Base-by-base conservation (phyloP, 2,329 filamentous ascomycete genomes). In the Cyclaneusma minus region DNA sequence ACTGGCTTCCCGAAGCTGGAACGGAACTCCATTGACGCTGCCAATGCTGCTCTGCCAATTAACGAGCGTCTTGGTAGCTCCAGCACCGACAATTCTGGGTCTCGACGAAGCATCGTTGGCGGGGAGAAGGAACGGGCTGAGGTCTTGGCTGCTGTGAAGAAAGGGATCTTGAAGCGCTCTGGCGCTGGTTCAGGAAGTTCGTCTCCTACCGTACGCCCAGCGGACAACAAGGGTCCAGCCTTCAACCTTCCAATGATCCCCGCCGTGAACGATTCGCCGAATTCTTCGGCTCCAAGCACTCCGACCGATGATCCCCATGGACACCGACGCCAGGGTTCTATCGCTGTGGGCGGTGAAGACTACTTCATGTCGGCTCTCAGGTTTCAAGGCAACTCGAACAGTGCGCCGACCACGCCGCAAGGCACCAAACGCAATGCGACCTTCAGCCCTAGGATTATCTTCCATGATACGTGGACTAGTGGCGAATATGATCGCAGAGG, bases 401-500 rank as follows among this genome's bases (percentile, higher is more conserved):
- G 82, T 48, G 69, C 79, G 11, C 83, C 83, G 10, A 69, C 65
- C 31, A 91, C 84, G 4, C 83, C 84, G 1, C 69, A 77, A 25
- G 70, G 71, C 12, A 52, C 55, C n/a, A 76, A 71, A 50, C 64
- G 70, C 16, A 68, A 61, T 38, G 67, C 71, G 2, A 77, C 70
- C 0, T 98, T 95, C 53, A 95, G 84, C 44, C 87, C 87, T 24
- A 73, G 87, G 21, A 83, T 95, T 27, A 73, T 93, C 35, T 95
- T 94, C 49, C 74, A 94, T 49, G 89, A 98, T 46, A 95, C 85
- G 6, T 98, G 85, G 84, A 84, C 85, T 3, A 82, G 77, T 45
- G 78, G 80, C 42, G 89, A 98, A 50, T 98, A 98, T 47, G 89
- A 98, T 50, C 80, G 89, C 35, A 74, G 89, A 28, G 89, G 89